A percentile compares a stretch with the other conserved stretches of the same genome.
These are phyloP conservation scores for Ogataea pilisensis DNA, from an alignment of 805 yeast genomes.

Conservation along the genomic window DNA sequence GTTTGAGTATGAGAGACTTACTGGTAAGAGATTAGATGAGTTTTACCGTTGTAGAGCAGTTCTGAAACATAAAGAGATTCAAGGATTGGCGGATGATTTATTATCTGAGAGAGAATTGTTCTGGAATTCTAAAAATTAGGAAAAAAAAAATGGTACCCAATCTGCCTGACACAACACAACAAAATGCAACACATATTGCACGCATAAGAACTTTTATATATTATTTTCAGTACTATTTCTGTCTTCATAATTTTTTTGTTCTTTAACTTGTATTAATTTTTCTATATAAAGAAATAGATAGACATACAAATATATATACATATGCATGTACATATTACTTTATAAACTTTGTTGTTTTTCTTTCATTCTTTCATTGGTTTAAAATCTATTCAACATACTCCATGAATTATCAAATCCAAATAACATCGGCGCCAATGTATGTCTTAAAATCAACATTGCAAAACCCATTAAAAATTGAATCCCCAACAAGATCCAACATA, in stretches of 20 bases:
- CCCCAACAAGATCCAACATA: constrained; percentile 56
- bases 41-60: constrained; percentile 59
- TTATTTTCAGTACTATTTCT: no score
- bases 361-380: constrained; percentile 4
- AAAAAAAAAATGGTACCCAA: neutral
- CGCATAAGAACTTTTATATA: no score
- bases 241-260: no score
- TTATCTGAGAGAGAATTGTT: constrained; percentile 41
- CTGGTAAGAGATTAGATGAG: constrained; percentile 59
- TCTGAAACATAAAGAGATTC: constrained; percentile 70
- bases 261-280: no score
- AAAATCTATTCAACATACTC: constrained; percentile 31
- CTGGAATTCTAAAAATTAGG: constrained; percentile 32
- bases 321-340: no score
- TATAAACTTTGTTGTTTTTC: neutral
- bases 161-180: no score
- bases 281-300: no score
- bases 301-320: no score
- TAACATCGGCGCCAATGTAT: constrained; percentile 76
- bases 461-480: constrained; percentile 68
- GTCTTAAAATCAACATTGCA: constrained; percentile 65
- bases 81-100: constrained; percentile 61
- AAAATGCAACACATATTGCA: no score
- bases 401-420: constrained; percentile 84
- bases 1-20: constrained; percentile 74